Evolutionary conservation across 352 stramenopile genomes (phyloP), one percentile per base, ranked within the genome.

Genomic region (Phytophthora pini): DNA sequence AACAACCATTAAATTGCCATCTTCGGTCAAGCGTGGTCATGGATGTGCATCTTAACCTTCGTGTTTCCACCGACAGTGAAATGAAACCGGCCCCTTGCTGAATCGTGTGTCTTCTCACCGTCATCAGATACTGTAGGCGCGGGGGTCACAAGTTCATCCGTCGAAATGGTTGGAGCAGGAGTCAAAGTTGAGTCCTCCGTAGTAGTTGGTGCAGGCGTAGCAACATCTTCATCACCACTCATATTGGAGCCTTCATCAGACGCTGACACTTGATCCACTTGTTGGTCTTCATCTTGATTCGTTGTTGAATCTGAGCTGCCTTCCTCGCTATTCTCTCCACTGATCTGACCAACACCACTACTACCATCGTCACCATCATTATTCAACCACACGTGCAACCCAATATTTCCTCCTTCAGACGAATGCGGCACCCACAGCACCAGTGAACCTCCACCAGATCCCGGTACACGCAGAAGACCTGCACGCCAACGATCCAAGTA

Each of bases 401-500:
- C 41, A 12, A 86, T 44, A n/a, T 79, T 57, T 20, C 77, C 74
- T 12, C 70, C 60, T 5, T 48, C 10, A 0, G 65, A 67, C 27
- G 65, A 57, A 27, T 54, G 75, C 1, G 76, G 66, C 10, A 87
- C 46, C 78, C 78, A 87, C 52, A 81, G 39, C 6, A 79, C 22
- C 11, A 87, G 47, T 43, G 78, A 87, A 34, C 78, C 73, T 12
- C 78, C 78, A 29, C 59, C 66, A 4, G 63, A 72, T 12, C 48
- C 61, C 0, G 70, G 63, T 5, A 87, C 46, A 3, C 54, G 56
- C 5, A 83, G 20, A 66, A 74, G 64, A 9, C 69, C 68, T 1
- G 70, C 74, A 10, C 76, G 78, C 76, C 73, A 87, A 36, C 78
- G 78, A 48, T 87, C 70, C 11, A 87, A 24, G 48, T 83, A 85